Conservation (phyloP, 805 yeast genomes). For the Nakazawaea ambrosiae region DNA sequence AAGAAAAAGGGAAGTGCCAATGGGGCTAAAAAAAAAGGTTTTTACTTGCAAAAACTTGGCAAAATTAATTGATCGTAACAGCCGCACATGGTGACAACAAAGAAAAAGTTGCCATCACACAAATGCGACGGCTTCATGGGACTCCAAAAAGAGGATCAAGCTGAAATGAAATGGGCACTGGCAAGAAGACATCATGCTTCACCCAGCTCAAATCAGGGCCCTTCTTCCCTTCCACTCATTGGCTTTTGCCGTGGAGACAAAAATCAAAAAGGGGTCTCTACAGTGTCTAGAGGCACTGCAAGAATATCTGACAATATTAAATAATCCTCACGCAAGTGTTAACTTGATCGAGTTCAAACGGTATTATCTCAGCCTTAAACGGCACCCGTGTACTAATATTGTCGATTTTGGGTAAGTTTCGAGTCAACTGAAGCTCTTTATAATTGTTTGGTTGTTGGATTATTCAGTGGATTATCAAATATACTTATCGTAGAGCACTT, state of each 20-base stretch:
- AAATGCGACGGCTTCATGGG: conserved; percentile 7
- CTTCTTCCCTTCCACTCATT: too few species aligned
- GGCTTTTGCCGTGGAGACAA: too few species aligned
- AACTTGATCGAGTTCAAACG: conserved; percentile 78
- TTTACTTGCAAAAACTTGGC: too few species aligned
- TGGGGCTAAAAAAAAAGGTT: not conserved
- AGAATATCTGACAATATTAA: conserved; percentile 28
- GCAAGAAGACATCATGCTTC: too few species aligned
- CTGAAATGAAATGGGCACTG: too few species aligned
- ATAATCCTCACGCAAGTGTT: conserved; percentile 75
- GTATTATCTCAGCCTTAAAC: conserved; percentile 58
- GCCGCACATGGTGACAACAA: conserved; percentile 3
- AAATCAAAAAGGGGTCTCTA: not conserved
- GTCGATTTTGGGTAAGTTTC: conserved; percentile 1
- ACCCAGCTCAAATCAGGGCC: too few species aligned
- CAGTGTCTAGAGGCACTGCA: too few species aligned
- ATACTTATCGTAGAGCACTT: conserved; percentile 9
- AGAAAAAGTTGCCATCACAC: not conserved
- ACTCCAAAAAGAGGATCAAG: conserved; percentile 1
- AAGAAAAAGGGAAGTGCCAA: not conserved
- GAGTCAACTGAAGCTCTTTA: not conserved
- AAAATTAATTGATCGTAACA: conserved; percentile 4
- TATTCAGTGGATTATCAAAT: conserved; percentile 6
- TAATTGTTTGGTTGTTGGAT: conserved; percentile 6
- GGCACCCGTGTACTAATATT: conserved; percentile 41